A percentile compares a stretch with the other conserved stretches of the same genome.
Evolutionary conservation across 306 rosid genomes (phyloP).

Genomic region (Morella rubra): DNA sequence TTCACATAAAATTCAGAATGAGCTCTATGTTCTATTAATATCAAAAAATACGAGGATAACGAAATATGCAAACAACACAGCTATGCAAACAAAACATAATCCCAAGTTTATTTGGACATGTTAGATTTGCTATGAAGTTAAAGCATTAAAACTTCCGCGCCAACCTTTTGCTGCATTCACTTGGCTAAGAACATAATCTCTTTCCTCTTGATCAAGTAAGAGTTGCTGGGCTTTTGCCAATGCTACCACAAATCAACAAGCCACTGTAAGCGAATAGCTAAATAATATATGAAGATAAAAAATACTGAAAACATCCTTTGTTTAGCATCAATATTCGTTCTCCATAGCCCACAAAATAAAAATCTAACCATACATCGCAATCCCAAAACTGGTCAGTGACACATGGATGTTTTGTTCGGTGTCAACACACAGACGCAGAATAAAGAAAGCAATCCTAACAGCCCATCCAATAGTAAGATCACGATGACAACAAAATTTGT

Average conservation of each 20-base stretch:
- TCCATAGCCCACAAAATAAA: background rate
- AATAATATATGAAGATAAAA: constrained; percentile 19
- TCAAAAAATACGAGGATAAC: background rate
- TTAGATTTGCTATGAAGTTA: constrained; percentile 9
- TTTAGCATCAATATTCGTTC: background rate
- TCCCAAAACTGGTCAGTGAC: background rate
- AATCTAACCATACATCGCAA: constrained; percentile 2
- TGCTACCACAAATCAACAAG: constrained; percentile 57
- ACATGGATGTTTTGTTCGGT: background rate
- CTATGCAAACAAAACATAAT: too few species aligned
- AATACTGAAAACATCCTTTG: constrained; percentile 1
- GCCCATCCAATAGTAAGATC: background rate
- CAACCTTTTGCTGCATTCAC: constrained; percentile 92
- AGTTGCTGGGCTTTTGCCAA: constrained; percentile 95
- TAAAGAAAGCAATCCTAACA: background rate
- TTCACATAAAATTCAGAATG: constrained; percentile 31
- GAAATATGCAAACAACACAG: background rate
- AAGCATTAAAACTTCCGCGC: constrained; percentile 23
- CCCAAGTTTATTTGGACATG: background rate
- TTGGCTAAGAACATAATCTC: constrained; percentile 84
- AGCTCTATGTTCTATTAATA: constrained; percentile 19
- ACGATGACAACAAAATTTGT: background rate
- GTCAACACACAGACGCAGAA: background rate
- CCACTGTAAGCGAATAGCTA: constrained; percentile 1
- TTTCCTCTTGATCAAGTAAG: constrained; percentile 89